Evolutionary conservation across 257 asterid genomes (phyloP), one percentile per base, ranked within the genome.

Genomic region (Solanum clarkiae): DNA sequence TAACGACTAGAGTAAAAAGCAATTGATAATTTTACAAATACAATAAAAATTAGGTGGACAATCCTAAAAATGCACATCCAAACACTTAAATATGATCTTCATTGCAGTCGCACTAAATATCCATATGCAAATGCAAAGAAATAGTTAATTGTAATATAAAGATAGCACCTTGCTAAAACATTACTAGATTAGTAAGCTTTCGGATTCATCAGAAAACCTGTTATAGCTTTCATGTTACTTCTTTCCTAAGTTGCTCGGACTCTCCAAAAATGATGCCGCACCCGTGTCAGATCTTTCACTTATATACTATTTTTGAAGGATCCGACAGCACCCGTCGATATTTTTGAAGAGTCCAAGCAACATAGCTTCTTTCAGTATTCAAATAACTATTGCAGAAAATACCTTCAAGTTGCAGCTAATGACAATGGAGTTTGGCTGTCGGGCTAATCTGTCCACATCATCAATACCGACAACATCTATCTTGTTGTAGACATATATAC

Each of bases 381-480:
- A n/a, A 13, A 74, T 74, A 45, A 45, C 59, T 45, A 74, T 45
- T 7, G 10, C 56, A 22, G 40, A 45, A 45, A 45, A 10, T 89
- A 94, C 99, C 97, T 89, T 89, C 72, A 96, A 82, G 86, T 96
- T 96, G 91, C 98, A 94, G 89, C 99, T 96, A 66, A 96, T 96
- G 85, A 96, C 99, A 80, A 96, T 93, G 5, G 98, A 96, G 84
- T 92, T 94, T 44, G 98, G 99, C 86, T 91, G 98, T 42, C 98
- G 91, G 59, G 98, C 90, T 92, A 96, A 92, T 92, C 94, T 91
- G 91, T 95, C 98, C 89, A 96, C 98, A 18, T 96, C 99, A 86
- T 96, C 99, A 83, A 95, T 95, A 86, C 99, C 99, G 56, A 96
- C 85, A 56, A 96, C 99, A 90, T 96, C 99, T 82, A 96, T 96